Percentiles rank a stretch among this genome's conserved stretches.
These are phyloP conservation scores for Lagenidium sp. DNA, from an alignment of 352 stramenopile genomes.

Conservation along the genomic window DNA sequence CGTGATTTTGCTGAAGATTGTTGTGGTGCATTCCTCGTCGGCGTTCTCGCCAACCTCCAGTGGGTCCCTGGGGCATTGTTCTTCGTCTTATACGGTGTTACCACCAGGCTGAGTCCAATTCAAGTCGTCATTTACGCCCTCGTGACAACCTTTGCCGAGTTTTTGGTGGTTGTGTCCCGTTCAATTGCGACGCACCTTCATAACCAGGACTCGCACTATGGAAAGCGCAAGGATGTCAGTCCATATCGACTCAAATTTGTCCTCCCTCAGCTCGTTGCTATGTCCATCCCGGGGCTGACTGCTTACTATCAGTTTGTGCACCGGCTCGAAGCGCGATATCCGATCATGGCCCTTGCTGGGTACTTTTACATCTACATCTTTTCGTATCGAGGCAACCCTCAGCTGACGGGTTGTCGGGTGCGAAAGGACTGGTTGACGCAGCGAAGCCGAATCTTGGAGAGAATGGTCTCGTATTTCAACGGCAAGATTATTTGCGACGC, in stretches of 20 bases:
- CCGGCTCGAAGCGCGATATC: slow-evolving; percentile 27
- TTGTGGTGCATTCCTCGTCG: slow-evolving; percentile 34
- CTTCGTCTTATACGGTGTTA: slow-evolving; percentile 37
- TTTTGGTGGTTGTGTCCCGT: slow-evolving; percentile 48
- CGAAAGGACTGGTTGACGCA: slow-evolving; percentile 29
- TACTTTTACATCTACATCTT: slow-evolving; percentile 61
- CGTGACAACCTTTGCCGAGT: slow-evolving; percentile 23
- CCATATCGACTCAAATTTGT: slow-evolving; percentile 48
- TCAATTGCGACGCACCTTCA: slow-evolving; percentile 50
- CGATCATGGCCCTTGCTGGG: slow-evolving; percentile 30
- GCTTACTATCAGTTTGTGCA: slow-evolving; percentile 47
- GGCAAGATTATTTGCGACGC: slow-evolving; percentile 47
- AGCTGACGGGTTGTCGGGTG: slow-evolving; percentile 50
- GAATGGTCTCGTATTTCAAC: slow-evolving; percentile 53
- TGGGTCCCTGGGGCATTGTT: slow-evolving; percentile 47
- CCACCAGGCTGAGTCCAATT: slow-evolving; percentile 25
- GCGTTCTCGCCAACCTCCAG: slow-evolving; percentile 52
- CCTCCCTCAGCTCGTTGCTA: slow-evolving; percentile 25
- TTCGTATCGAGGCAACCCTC: slow-evolving; percentile 54
- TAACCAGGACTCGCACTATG: slow-evolving; percentile 44
- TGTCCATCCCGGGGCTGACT: slow-evolving; percentile 26
- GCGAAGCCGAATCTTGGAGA: slow-evolving; percentile 41
- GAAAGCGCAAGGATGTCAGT: slow-evolving; percentile 31
- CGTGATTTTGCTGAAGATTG: slow-evolving; percentile 44
- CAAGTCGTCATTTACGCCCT: slow-evolving; percentile 35